phyloP scores from a whole-genome alignment of 805 yeast genomes.

The Hanseniaspora nectarophila region DNA sequence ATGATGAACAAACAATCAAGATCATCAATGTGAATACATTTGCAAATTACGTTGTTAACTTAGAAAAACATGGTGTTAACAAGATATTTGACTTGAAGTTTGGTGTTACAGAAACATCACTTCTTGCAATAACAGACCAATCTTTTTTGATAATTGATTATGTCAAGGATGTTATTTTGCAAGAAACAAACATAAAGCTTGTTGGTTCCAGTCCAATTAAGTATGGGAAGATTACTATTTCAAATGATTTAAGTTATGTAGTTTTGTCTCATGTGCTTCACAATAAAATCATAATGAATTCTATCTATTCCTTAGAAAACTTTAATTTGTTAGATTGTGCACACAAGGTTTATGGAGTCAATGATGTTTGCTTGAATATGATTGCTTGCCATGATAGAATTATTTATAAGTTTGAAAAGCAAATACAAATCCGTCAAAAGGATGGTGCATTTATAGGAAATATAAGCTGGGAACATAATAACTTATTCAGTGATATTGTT shows the following conservation, averaged over 20 bases:
- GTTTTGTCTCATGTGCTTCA: neutral
- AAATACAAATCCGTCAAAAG: conserved; percentile 1
- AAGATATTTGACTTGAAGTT: conserved; percentile 8
- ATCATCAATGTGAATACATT: neutral
- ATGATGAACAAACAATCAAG: neutral
- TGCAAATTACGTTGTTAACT: neutral
- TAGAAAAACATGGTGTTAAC: neutral
- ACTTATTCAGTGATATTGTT: neutral
- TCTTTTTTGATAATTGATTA: conserved; percentile 3
- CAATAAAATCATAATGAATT: neutral
- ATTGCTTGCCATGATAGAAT: neutral
- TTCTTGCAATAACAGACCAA: neutral
- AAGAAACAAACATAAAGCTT: neutral
- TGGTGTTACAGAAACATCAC: conserved; percentile 9
- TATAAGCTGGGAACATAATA: neutral
- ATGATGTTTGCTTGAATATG: neutral
- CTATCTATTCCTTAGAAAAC: conserved; percentile 3
- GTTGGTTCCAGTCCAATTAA: neutral
- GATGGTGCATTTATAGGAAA: neutral
- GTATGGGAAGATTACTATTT: neutral
- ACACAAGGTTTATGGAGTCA: neutral
- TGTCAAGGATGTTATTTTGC: neutral
- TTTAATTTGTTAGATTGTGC: neutral
- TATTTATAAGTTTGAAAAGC: neutral
- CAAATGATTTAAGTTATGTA: neutral